A percentile compares a stretch with the other conserved stretches of the same genome.
These are phyloP conservation scores for Pelargonium myrrhifolium DNA, from an alignment of 441 rosid genomes.

Conservation along the genomic window DNA sequence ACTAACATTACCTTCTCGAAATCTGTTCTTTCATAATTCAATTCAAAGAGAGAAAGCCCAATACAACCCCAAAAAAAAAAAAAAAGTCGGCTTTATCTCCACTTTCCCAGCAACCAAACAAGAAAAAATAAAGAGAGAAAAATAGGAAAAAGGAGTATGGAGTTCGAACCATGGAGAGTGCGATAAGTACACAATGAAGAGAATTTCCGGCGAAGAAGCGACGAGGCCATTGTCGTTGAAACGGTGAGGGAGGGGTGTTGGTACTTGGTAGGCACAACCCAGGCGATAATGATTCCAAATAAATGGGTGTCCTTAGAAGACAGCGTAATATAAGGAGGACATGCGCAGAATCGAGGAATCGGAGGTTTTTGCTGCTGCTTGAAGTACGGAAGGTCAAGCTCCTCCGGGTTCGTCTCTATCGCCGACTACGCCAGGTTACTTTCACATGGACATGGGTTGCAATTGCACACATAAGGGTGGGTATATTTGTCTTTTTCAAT, in stretches of 20 bases:
- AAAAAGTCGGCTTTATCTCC: neutral
- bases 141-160: neutral
- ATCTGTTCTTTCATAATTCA: neutral
- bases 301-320: neutral
- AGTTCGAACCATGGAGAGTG: constrained; percentile 42
- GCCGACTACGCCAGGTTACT: neutral
- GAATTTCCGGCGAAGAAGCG: constrained; percentile 44
- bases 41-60: neutral
- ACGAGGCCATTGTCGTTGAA: constrained; percentile 37
- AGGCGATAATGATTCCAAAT: neutral
- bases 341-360: constrained; percentile 22
- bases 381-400: constrained; percentile 2
- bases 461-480: too few relatives aligned
- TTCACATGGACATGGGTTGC: neutral
- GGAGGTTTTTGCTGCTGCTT: constrained; percentile 16
- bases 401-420: neutral
- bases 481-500: too few relatives aligned
- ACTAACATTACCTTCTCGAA: neutral
- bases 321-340: constrained; percentile 22
- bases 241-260: neutral
- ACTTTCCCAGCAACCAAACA: constrained; percentile 11
- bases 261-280: neutral
- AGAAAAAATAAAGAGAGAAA: neutral
- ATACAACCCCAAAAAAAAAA: neutral
- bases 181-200: constrained; percentile 42